Evolutionary conservation across 768 basidiomycete genomes (phyloP).

Genomic region (Hysterangium stoloniferum): DNA sequence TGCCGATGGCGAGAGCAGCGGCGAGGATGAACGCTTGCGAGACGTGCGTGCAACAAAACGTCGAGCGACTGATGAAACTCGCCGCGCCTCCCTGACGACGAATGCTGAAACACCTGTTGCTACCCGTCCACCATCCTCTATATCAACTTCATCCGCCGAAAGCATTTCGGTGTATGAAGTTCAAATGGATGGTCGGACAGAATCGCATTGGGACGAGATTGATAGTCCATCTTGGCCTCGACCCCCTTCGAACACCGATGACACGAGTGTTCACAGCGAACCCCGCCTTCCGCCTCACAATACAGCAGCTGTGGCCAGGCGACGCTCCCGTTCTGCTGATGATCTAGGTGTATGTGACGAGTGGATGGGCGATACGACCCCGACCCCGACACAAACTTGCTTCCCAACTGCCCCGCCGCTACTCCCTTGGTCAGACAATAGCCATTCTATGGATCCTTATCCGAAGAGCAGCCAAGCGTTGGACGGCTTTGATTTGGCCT

Average conservation of each 20-base stretch:
- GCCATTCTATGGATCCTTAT: background rate
- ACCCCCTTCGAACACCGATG: background rate
- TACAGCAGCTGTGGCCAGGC: background rate
- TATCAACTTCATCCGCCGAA: background rate
- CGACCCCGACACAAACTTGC: constrained; percentile 4
- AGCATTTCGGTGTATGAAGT: constrained; percentile 3
- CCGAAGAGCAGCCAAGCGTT: constrained; percentile 1
- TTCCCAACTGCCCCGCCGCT: constrained; percentile 2
- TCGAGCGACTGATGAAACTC: background rate
- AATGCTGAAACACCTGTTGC: background rate
- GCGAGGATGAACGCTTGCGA: constrained; percentile 8
- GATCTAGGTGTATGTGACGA: constrained; percentile 1
- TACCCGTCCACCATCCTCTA: constrained; percentile 1
- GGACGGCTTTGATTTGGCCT: constrained; percentile 7
- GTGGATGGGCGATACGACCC: background rate
- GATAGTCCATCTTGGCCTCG: background rate
- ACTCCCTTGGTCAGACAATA: constrained; percentile 4
- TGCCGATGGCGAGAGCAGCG: constrained; percentile 2
- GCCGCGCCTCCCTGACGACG: constrained; percentile 1
- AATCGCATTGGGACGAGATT: constrained; percentile 6
- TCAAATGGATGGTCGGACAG: constrained; percentile 6
- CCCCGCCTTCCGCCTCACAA: background rate
- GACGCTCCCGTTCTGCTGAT: constrained; percentile 10
- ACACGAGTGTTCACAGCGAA: background rate
- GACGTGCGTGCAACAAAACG: constrained; percentile 7